Conservation (phyloP, 2,329 filamentous ascomycete genomes). For the Trichoderma sp. region DNA sequence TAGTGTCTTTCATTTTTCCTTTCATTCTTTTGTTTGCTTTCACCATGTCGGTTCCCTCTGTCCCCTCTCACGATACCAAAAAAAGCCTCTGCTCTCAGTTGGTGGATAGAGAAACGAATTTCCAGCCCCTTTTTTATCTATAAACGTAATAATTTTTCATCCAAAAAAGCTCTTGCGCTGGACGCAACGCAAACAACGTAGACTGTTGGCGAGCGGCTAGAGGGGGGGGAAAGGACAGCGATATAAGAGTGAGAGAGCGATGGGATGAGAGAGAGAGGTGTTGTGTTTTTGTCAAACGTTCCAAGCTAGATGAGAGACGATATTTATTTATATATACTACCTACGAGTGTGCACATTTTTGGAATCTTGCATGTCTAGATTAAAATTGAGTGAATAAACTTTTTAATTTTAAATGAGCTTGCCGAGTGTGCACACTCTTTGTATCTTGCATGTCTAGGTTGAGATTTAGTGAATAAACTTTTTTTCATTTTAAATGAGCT, state of each 20-base stretch:
- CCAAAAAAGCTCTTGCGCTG: conserved; percentile 7
- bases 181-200: conserved; percentile 14
- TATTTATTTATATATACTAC: not conserved
- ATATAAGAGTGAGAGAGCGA: not conserved
- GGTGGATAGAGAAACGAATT: conserved; percentile 1
- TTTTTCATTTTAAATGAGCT: not conserved
- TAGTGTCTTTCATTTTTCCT: not conserved
- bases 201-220: conserved; percentile 10
- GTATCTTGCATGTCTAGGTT: not conserved
- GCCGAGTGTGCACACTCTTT: not conserved
- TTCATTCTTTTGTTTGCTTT: not conserved
- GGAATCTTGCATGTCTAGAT: not conserved
- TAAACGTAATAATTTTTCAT: not conserved
- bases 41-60: not conserved
- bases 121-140: not conserved
- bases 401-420: not conserved
- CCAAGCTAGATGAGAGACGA: conserved; percentile 9
- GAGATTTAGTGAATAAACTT: not conserved
- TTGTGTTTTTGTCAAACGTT: not conserved
- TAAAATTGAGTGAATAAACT: not conserved
- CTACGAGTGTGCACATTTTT: not conserved
- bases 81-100: conserved; percentile 5
- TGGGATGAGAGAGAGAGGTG: not conserved
- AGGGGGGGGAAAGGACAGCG: not conserved
- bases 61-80: conserved; percentile 19